A percentile compares a stretch with the other conserved stretches of the same genome.
phyloP scores from a whole-genome alignment of 202 grass and related monocot genomes.

The Hordeum pubiflorum region DNA sequence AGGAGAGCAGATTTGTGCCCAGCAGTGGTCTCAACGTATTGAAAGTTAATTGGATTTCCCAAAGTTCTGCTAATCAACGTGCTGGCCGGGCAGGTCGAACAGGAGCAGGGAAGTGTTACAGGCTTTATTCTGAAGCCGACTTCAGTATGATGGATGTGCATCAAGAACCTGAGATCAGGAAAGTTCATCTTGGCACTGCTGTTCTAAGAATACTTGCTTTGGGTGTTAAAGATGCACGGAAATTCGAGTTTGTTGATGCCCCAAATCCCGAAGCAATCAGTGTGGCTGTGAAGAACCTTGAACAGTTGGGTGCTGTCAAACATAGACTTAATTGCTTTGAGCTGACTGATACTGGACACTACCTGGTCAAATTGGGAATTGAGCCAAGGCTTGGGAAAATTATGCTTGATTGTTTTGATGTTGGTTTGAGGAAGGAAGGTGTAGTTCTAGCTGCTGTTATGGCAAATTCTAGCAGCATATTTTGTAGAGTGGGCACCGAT shows the following conservation, averaged over 20 bases:
- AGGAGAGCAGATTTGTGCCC: slow-evolving; percentile 11
- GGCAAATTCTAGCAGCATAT: slow-evolving; percentile 7
- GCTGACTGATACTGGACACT: not conserved
- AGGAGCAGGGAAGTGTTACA: slow-evolving; percentile 64
- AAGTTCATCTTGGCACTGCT: slow-evolving; percentile 10
- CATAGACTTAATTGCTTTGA: not conserved
- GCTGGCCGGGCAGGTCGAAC: slow-evolving; percentile 69
- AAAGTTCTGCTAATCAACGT: slow-evolving; percentile 5
- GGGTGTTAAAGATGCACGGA: not conserved
- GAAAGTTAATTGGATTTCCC: slow-evolving; percentile 11
- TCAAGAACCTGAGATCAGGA: slow-evolving; percentile 3
- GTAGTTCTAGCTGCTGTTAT: slow-evolving; percentile 4
- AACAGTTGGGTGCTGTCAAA: slow-evolving; percentile 2
- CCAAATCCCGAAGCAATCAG: not conserved
- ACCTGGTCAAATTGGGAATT: slow-evolving; percentile 7
- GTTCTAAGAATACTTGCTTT: slow-evolving; percentile 16
- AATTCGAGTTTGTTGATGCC: slow-evolving; percentile 1
- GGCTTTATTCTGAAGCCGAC: slow-evolving; percentile 72
- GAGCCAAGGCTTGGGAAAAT: slow-evolving; percentile 14
- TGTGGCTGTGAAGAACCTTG: slow-evolving; percentile 2
- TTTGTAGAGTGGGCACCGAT: slow-evolving; percentile 9
- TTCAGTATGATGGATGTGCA: slow-evolving; percentile 27
- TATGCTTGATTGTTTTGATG: not conserved
- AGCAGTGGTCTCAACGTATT: not conserved
- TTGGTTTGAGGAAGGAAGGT: not conserved